Evolutionary conservation across 2,329 filamentous ascomycete genomes (phyloP), one percentile per base, ranked within the genome.

Genomic region (Exophiala spinifera): DNA sequence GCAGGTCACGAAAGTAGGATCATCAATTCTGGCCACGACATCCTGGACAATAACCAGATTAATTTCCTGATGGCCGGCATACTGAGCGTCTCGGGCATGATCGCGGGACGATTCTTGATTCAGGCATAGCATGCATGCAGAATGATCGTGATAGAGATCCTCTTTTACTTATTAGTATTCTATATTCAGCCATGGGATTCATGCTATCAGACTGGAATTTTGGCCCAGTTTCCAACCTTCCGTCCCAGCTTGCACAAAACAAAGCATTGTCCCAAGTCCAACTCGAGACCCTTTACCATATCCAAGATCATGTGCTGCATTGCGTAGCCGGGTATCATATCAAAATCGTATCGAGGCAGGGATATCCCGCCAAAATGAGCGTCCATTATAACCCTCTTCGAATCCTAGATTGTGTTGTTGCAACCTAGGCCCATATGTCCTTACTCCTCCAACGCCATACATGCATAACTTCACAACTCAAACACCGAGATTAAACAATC

Each of bases 41-140:
- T 95, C 57, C 76, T 99, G 53, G 91, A 95, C 71, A 99, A 99
- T 71, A 99, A 99, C 70, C 88, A 89, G 51, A 91, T 99, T 64
- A 99, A 99, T 70, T 83, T 96, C 54, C 70, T 92, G 53, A 97
- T 96, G 92, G 91, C 92, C 0, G 79, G 83, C 13, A 77, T 78
- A 3, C 91, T 95, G 82, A 96, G 89, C 67, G 61, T 91, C 15
- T 82, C 86, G 3, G 88, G 85, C 3, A 95, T 97, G 83, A 76
- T 74, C 0, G 71, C 82, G 31, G 84, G 53, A 14, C 47, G 44
- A 25, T 25, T 56, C n/a, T 15, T 54, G 33, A 59, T 49, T 40
- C 43, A 19, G 15, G 54, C 36, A 42, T 39, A 46, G 23, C 13
- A 48, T 6, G 20, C 51, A 15, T 46, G 23, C 21, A 42, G 17